A percentile compares a stretch with the other conserved stretches of the same genome.
phyloP scores from a whole-genome alignment of 2,329 filamentous ascomycete species.

The Aspergillus fischeri region DNA sequence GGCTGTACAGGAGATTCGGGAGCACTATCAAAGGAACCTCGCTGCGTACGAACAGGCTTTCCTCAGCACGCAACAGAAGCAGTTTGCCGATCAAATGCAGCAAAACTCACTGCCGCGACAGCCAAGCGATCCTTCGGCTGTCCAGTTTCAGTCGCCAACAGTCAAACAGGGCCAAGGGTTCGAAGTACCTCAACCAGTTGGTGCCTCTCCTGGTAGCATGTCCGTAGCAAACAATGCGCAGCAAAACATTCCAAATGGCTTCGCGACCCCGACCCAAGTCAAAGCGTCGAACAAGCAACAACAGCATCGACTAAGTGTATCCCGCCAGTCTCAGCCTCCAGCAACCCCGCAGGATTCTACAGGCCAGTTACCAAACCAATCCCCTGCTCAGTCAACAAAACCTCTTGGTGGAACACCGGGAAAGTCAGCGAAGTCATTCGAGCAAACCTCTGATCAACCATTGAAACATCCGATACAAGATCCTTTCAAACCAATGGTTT shows the following conservation, averaged over 20 bases:
- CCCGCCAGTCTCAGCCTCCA: slow-evolving; percentile 32
- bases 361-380: slow-evolving; percentile 25
- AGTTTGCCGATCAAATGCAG: slow-evolving; percentile 39
- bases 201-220: slow-evolving; percentile 30
- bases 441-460: slow-evolving; percentile 30
- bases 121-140: slow-evolving; percentile 33
- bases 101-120: slow-evolving; percentile 42
- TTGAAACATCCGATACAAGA: slow-evolving; percentile 40
- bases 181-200: slow-evolving; percentile 29
- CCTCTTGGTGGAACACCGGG: slow-evolving; percentile 19
- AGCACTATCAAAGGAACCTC: slow-evolving; percentile 72
- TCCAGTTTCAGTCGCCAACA: slow-evolving; percentile 42
- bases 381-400: slow-evolving; percentile 27
- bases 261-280: slow-evolving; percentile 34
- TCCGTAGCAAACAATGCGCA: slow-evolving; percentile 28
- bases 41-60: slow-evolving; percentile 64
- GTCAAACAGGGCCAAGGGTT: slow-evolving; percentile 51
- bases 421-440: slow-evolving; percentile 27
- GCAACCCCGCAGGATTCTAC: slow-evolving; percentile 25
- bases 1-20: slow-evolving; percentile 65
- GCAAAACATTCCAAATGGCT: slow-evolving; percentile 35
- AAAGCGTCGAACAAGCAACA: slow-evolving; percentile 30
- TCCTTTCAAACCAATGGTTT: slow-evolving; percentile 44
- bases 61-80: slow-evolving; percentile 43
- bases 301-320: slow-evolving; percentile 29